Conservation (phyloP, 2,329 filamentous ascomycete species). For the Stachybotrys echinatus region DNA sequence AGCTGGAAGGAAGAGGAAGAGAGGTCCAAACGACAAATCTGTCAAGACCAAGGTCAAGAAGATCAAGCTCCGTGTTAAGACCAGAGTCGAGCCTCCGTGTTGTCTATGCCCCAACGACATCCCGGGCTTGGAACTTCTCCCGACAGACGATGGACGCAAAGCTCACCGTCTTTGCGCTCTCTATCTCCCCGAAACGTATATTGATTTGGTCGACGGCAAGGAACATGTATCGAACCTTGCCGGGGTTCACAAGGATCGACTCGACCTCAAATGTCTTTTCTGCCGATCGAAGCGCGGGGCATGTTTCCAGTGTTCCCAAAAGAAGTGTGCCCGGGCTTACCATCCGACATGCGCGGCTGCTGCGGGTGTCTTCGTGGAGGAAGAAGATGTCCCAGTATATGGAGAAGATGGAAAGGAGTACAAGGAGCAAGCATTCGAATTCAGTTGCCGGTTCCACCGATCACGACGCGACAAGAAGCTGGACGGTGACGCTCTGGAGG, state of each 20-base stretch:
- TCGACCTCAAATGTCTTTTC: conserved; percentile 91
- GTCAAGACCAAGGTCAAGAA: conserved; percentile 63
- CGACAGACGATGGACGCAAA: conserved; percentile 80
- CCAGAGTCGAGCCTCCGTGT: conserved; percentile 72
- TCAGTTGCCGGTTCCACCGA: conserved; percentile 91
- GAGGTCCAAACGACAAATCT: conserved; percentile 26
- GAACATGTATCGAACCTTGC: conserved; percentile 74
- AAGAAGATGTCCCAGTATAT: conserved; percentile 78
- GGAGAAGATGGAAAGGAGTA: conserved; percentile 90
- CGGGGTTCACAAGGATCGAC: conserved; percentile 78
- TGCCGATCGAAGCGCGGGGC: conserved; percentile 93
- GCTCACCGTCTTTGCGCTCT: conserved; percentile 85
- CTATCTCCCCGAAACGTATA: conserved; percentile 88
- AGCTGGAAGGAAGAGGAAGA: conserved; percentile 57
- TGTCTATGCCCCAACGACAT: conserved; percentile 90
- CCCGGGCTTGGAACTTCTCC: conserved; percentile 72
- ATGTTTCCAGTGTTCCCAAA: conserved; percentile 93
- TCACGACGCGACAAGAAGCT: conserved; percentile 77
- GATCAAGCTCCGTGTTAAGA: conserved; percentile 70
- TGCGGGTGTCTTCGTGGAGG: conserved; percentile 87
- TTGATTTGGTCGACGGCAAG: conserved; percentile 64
- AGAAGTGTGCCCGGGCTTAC: conserved; percentile 90
- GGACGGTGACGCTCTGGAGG: conserved; percentile 64
- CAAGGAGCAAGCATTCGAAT: conserved; percentile 84
- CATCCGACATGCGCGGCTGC: conserved; percentile 92